A percentile compares a stretch with the other conserved stretches of the same genome.
Conservation (phyloP, 2,329 filamentous ascomycete genomes). For the Fusarium sp. region DNA sequence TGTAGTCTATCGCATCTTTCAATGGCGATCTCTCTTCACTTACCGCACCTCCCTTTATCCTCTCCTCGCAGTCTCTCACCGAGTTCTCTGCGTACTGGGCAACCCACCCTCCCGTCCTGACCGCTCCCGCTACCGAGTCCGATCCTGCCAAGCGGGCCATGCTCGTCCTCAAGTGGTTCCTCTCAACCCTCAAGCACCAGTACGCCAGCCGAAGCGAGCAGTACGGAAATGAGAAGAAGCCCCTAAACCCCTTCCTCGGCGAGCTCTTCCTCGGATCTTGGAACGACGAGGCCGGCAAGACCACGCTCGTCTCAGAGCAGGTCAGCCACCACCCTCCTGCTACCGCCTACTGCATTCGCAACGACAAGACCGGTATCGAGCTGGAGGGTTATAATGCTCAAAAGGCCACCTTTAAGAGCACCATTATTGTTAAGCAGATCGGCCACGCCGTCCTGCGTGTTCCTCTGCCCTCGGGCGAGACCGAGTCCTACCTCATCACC, state of each 20-base stretch:
- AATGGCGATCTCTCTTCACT: constrained; percentile 84
- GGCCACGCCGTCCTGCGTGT: constrained; percentile 88
- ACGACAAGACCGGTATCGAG: constrained; percentile 82
- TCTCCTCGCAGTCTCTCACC: constrained; percentile 80
- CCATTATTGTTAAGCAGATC: constrained; percentile 95
- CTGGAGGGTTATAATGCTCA: constrained; percentile 94
- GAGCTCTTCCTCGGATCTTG: constrained; percentile 95
- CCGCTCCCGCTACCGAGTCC: constrained; percentile 82
- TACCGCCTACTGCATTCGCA: constrained; percentile 93
- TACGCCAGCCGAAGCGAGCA: constrained; percentile 79
- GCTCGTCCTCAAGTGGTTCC: constrained; percentile 95
- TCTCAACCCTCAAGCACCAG: constrained; percentile 92
- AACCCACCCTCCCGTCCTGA: constrained; percentile 81
- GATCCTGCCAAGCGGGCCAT: constrained; percentile 86
- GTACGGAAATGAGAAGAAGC: constrained; percentile 95
- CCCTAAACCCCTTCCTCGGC: constrained; percentile 93
- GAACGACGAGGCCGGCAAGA: constrained; percentile 84
- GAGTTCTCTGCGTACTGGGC: constrained; percentile 89
- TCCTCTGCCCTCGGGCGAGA: constrained; percentile 58
- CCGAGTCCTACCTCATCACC: constrained; percentile 88
- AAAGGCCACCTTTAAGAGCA: constrained; percentile 93
- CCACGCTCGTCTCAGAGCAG: constrained; percentile 91
- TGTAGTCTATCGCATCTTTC: constrained; percentile 80
- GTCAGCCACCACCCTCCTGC: constrained; percentile 95
- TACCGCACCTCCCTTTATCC: constrained; percentile 85